Base-by-base conservation (phyloP, 164 flowering plant species). In the Akebia trifoliata region DNA sequence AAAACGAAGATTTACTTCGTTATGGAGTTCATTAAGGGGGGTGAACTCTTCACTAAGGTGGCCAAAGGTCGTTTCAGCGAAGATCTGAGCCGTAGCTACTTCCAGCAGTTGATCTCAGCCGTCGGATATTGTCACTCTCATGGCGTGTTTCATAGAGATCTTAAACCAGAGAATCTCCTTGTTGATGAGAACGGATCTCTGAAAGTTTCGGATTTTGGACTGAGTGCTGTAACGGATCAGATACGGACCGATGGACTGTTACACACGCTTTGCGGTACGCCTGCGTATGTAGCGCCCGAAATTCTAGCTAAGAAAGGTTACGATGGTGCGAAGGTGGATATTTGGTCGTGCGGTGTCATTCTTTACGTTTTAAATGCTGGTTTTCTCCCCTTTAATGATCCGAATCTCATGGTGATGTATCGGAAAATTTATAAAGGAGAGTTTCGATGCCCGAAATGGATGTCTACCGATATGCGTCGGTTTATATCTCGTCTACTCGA, bases 241-340 rank as follows among this genome's bases (percentile, higher is more conserved):
- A 53, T 75, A 39, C 76, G 76, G 3, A 25, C 35, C 54, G 83
- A 77, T 50, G 83, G 81, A 6, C 60, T 79, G 11, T 56, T 86
- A 50, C 86, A 79, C 56, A 81, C 89, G 1, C 72, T 85, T 4
- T 85, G 88, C 54, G 87, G 91, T 1, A 80, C 91, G 0, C 87
- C 87, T 1, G 87, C 91, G 11, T 82, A 85, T 60, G 85, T 84
- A 12, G 87, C 91, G 0, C 91, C 91, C 5, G 91, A 85, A 55
- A 74, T 85, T 37, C 62, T 83, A 6, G 7, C 71, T 1, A 78
- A 74, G 63, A 69, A 61, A 43, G 88, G 88, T 0, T 85, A 83
- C 60, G 83, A 81, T 36, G 93, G 85, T 0, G 82, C 85, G 20
- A 78, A 72, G 66, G 75, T 79, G 6, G 92, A 85, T 49, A 75